A percentile compares a stretch with the other conserved stretches of the same genome.
Evolutionary conservation across 176 grass and related monocot genomes (phyloP).

Genomic region (Calamus simplicifolius): DNA sequence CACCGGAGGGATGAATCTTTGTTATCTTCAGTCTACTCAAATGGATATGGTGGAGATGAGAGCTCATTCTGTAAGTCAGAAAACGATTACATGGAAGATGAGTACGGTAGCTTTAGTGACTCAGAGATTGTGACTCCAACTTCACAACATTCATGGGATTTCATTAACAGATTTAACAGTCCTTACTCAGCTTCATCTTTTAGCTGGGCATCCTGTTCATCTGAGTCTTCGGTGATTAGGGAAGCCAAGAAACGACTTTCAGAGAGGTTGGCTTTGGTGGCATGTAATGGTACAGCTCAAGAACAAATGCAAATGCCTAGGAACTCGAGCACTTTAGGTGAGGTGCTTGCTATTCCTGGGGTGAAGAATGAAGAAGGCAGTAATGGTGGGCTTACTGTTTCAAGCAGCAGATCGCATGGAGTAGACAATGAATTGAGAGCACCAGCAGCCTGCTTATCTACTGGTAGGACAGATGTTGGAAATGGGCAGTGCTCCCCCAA

Average conservation of each 20-base stretch:
- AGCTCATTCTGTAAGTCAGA: constrained; percentile 82
- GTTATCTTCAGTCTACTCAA: constrained; percentile 79
- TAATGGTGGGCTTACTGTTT: no score
- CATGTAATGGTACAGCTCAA: constrained; percentile 45
- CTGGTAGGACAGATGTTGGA: constrained; percentile 22
- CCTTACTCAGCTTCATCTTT: constrained; percentile 52
- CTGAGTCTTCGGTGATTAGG: constrained; percentile 76
- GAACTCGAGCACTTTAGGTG: constrained; percentile 83
- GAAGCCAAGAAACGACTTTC: constrained; percentile 85
- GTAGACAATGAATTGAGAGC: constrained; percentile 28
- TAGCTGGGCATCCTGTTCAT: constrained; percentile 44
- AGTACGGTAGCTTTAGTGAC: constrained; percentile 46
- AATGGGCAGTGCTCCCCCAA: constrained; percentile 18
- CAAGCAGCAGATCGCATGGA: constrained; percentile 1
- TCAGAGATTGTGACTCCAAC: constrained; percentile 49
- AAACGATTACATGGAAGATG: constrained; percentile 69
- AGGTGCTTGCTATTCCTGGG: constrained; percentile 73
- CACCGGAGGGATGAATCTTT: constrained; percentile 75
- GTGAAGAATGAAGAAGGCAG: constrained; percentile 35
- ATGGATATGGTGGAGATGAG: constrained; percentile 83
- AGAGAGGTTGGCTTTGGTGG: constrained; percentile 69
- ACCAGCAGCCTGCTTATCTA: constrained; percentile 26
- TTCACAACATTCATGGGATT: constrained; percentile 68
- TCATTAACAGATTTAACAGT: constrained; percentile 45
- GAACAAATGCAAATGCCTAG: constrained; percentile 47